These are phyloP conservation scores for Tardiomyces depauwii DNA, from an alignment of 1,139 yeast species.

Conservation along the genomic window DNA sequence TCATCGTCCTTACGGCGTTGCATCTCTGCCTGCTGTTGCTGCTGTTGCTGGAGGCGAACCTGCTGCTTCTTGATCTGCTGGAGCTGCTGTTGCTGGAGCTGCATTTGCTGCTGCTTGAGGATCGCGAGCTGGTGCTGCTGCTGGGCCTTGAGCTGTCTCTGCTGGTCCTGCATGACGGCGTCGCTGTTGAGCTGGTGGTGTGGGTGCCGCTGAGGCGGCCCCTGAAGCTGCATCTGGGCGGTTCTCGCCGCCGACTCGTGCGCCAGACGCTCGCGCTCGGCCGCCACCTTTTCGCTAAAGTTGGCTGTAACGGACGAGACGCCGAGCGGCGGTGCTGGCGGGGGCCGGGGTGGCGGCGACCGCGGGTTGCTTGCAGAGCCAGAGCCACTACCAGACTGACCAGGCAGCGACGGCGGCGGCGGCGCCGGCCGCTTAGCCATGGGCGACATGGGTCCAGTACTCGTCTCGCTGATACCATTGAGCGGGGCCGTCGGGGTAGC, in stretches of 20 bases:
- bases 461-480: too few relatives aligned
- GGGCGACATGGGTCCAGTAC: too few relatives aligned
- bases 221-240: conserved; percentile 6
- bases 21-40: conserved; percentile 10
- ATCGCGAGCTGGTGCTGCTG: background rate
- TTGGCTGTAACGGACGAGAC: conserved; percentile 23
- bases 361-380: conserved; percentile 1
- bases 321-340: conserved; percentile 32
- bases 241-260: background rate
- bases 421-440: background rate
- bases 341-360: conserved; percentile 30
- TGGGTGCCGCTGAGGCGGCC: conserved; percentile 4
- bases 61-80: conserved; percentile 10
- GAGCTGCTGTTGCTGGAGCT: conserved; percentile 8
- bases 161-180: conserved; percentile 6
- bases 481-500: too few relatives aligned
- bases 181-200: conserved; percentile 5
- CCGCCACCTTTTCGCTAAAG: conserved; percentile 1
- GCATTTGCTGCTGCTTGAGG: conserved; percentile 3
- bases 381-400: conserved; percentile 1
- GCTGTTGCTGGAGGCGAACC: conserved; percentile 8
- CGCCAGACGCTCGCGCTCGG: background rate
- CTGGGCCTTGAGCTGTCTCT: conserved; percentile 6
- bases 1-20: conserved; percentile 1
- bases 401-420: conserved; percentile 4